These are phyloP conservation scores for Camellia japonica DNA, from an alignment of 148 eudicot genomes.

Conservation along the genomic window DNA sequence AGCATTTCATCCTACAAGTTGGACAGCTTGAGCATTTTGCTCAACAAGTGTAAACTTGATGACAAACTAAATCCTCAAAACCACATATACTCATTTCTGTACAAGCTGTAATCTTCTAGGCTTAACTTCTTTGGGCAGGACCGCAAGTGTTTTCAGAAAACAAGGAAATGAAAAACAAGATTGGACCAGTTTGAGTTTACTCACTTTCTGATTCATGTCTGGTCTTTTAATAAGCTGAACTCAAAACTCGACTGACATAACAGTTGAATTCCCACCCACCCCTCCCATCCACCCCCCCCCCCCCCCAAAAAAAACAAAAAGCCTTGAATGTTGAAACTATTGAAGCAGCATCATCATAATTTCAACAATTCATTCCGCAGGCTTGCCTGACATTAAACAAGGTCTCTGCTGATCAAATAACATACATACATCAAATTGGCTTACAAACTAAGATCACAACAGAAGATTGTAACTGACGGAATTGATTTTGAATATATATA, in stretches of 20 bases:
- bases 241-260: background rate
- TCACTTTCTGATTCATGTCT: background rate
- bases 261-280: background rate
- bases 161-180: too few species aligned
- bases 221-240: too few species aligned
- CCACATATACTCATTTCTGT: background rate
- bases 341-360: background rate
- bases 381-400: too few species aligned
- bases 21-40: slow-evolving; percentile 3
- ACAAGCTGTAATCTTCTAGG: background rate
- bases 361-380: too few species aligned
- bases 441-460: too few species aligned
- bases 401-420: too few species aligned
- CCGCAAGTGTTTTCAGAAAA: background rate
- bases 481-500: too few species aligned
- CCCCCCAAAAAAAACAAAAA: background rate
- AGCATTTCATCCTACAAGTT: background rate
- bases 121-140: background rate
- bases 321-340: background rate
- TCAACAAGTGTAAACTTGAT: background rate
- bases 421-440: too few species aligned
- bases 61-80: background rate
- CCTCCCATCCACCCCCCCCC: too few species aligned
- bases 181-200: background rate
- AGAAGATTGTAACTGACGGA: too few species aligned